phyloP scores from a whole-genome alignment of 2,329 filamentous ascomycete species.

The Amauroascus verrucosus region DNA sequence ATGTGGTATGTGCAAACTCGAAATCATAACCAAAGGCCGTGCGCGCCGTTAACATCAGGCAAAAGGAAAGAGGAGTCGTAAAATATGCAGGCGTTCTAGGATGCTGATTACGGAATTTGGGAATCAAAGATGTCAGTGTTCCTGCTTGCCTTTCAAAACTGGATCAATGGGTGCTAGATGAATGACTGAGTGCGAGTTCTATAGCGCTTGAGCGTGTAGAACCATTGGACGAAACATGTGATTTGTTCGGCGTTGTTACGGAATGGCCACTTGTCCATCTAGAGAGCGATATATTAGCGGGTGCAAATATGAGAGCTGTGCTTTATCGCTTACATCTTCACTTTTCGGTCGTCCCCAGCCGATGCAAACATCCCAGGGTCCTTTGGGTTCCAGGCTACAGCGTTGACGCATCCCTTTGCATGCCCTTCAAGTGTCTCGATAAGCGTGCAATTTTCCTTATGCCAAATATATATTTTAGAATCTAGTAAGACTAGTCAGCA shows the following conservation, averaged over 20 bases:
- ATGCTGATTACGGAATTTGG: not conserved
- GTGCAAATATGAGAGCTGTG: not conserved
- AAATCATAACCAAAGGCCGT: conserved; percentile 7
- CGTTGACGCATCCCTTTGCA: conserved; percentile 64
- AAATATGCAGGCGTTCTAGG: not conserved
- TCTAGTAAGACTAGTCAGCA: conserved; percentile 36
- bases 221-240: conserved; percentile 26
- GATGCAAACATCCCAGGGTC: conserved; percentile 80
- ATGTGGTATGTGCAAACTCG: conserved; percentile 8
- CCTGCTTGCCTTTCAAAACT: conserved; percentile 16
- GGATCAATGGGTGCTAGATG: conserved; percentile 8
- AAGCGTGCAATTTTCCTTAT: conserved; percentile 66
- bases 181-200: conserved; percentile 29
- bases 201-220: conserved; percentile 34
- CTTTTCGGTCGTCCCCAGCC: conserved; percentile 73
- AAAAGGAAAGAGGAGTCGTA: not conserved
- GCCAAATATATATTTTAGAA: conserved; percentile 74
- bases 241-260: conserved; percentile 21
- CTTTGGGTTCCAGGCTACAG: conserved; percentile 77
- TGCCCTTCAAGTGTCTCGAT: conserved; percentile 72
- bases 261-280: conserved; percentile 32
- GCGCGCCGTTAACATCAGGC: conserved; percentile 2
- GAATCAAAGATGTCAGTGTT: not conserved
- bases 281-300: conserved; percentile 3
- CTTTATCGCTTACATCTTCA: conserved; percentile 62